Base-by-base conservation (phyloP, 495 filamentous ascomycete genomes). In the Tuber indicum region DNA sequence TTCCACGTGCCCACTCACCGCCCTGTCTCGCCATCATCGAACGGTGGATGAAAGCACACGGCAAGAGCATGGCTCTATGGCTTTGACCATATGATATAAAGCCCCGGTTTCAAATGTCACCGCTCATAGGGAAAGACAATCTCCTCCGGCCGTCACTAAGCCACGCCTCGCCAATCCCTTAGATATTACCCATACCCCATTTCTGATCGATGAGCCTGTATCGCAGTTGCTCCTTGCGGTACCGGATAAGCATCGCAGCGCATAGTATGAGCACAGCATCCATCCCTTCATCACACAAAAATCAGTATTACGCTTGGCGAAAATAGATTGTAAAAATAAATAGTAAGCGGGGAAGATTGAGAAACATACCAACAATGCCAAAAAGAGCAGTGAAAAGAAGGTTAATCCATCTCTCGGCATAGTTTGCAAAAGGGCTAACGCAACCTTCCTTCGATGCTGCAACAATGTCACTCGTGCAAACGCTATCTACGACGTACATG, bases 141-240 rank as follows among this genome's bases (percentile, higher is more conserved):
- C 41, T 72, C 45, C 17, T 44, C 72, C 43, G 21, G 46, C 66
- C n/a, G 71, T 26, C 17, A 32, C 73, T 41, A 26, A 74, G 47
- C 74, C 26, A 73, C 52, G 16, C 42, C n/a, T 39, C 43, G 6
- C 8, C 32, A 32, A 17, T 70, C 41, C 32, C 72, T 78, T 76
- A 83, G 72, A 85, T 86, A 76, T 85, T 83, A 72, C 83, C 81
- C 62, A 79, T 80, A 71, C 89, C 88, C 77, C 83, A 88, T 87
- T 93, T 93, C 87, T 92, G 89, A 79, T 93, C 91, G 78, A 93
- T 92, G 80, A 90, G 86, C 73, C 88, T 86, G 85, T 91, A 94
- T 71, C 92, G 86, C 84, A 89, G 87, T 74, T 87, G 87, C 85
- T 94, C 92, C 85, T 90, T 90, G 78, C 92, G 89, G 75, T 91